Evolutionary conservation across 2,329 filamentous ascomycete genomes (phyloP).

Genomic region (Dactylellina haptotyla): DNA sequence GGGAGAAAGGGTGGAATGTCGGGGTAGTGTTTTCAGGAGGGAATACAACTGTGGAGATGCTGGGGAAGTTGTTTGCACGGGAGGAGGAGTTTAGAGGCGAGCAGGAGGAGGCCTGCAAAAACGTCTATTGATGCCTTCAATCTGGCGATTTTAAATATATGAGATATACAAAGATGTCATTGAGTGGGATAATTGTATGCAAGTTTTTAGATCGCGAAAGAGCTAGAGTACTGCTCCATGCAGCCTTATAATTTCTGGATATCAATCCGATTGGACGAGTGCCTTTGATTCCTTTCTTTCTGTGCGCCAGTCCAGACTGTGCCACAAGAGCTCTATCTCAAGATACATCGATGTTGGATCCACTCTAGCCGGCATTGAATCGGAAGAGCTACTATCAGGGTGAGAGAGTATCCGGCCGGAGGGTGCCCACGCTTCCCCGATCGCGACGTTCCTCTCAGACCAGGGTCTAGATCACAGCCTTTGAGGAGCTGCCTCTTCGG

Average conservation of each 20-base stretch:
- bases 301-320: neutral
- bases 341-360: too few species aligned
- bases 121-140: too few species aligned
- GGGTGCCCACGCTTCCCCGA: neutral
- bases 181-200: too few species aligned
- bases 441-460: neutral
- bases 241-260: too few species aligned
- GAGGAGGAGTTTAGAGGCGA: conserved; percentile 45
- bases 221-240: too few species aligned
- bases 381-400: too few species aligned
- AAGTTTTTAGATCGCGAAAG: too few species aligned
- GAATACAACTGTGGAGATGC: conserved; percentile 58
- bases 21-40: conserved; percentile 58
- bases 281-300: neutral
- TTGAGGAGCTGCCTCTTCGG: neutral
- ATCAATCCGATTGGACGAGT: neutral
- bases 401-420: too few species aligned
- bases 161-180: too few species aligned
- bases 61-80: conserved; percentile 55
- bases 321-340: neutral
- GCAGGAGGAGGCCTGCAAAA: conserved; percentile 25
- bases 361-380: too few species aligned
- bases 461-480: neutral
- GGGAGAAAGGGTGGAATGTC: conserved; percentile 76
- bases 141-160: too few species aligned